These are phyloP conservation scores for Kwoniella dejecticola DNA, from an alignment of 768 basidiomycete genomes.

Conservation along the genomic window DNA sequence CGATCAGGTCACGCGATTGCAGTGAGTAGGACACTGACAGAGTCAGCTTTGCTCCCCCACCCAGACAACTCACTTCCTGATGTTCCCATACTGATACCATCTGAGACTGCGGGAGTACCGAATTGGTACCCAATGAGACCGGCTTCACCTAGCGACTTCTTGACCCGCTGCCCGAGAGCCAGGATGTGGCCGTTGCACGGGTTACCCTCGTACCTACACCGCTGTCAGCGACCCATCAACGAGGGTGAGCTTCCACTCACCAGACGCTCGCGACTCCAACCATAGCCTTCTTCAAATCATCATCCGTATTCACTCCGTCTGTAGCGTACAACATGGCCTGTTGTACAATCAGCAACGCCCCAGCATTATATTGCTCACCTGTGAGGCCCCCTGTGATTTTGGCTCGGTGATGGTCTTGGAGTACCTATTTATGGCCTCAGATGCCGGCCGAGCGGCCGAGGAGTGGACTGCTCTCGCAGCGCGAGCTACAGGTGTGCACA, in stretches of 20 bases:
- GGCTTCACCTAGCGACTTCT: slow-evolving; percentile 70
- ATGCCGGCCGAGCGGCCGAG: slow-evolving; percentile 6
- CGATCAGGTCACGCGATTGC: slow-evolving; percentile 95
- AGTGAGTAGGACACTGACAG: slow-evolving; percentile 66
- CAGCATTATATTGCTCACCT: slow-evolving; percentile 60
- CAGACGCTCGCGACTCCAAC: slow-evolving; percentile 96
- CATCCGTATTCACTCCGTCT: slow-evolving; percentile 76
- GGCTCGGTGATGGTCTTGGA: slow-evolving; percentile 82
- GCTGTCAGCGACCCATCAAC: neutral
- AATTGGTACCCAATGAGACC: slow-evolving; percentile 92
- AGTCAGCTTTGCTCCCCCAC: neutral
- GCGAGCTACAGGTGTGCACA: neutral
- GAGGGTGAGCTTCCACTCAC: slow-evolving; percentile 61
- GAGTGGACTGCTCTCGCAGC: slow-evolving; percentile 16
- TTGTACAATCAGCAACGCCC: neutral
- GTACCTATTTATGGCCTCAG: slow-evolving; percentile 62
- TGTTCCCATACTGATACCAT: slow-evolving; percentile 98
- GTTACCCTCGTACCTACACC: slow-evolving; percentile 91
- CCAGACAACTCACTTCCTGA: slow-evolving; percentile 72
- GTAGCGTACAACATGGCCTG: slow-evolving; percentile 99
- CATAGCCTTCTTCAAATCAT: slow-evolving; percentile 93
- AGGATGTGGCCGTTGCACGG: slow-evolving; percentile 97
- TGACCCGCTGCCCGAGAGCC: slow-evolving; percentile 81
- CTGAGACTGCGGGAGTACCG: slow-evolving; percentile 95
- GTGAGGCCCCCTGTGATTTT: slow-evolving; percentile 93